Percentiles rank a stretch among this genome's conserved stretches.
Evolutionary conservation across 305 asterid genomes (phyloP).

Genomic region (Ajuga reptans): DNA sequence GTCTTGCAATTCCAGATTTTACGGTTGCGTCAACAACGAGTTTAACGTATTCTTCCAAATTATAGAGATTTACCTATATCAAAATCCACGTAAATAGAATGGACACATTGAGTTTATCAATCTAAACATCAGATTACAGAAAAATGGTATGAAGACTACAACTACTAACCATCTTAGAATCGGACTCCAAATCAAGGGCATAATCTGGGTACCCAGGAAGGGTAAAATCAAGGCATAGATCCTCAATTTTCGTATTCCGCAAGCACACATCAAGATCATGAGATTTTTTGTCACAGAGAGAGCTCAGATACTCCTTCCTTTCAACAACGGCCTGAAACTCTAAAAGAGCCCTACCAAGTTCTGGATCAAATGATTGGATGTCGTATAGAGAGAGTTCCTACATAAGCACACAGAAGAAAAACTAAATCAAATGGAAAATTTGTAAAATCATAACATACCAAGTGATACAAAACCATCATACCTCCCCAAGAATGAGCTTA

Average conservation of each 20-base stretch:
- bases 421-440: slow-evolving; percentile 3
- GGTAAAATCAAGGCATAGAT: slow-evolving; percentile 80
- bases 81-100: slow-evolving; percentile 21
- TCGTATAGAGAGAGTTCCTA: slow-evolving; percentile 77
- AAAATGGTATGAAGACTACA: slow-evolving; percentile 16
- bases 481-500: slow-evolving; percentile 79
- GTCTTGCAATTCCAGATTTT: slow-evolving; percentile 75
- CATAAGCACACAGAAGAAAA: slow-evolving; percentile 16
- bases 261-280: slow-evolving; percentile 37
- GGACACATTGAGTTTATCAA: slow-evolving; percentile 8
- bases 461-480: slow-evolving; percentile 19
- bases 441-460: slow-evolving; percentile 5
- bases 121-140: slow-evolving; percentile 12
- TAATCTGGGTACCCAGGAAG: slow-evolving; percentile 95
- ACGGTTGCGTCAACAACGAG: slow-evolving; percentile 60
- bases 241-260: slow-evolving; percentile 62
- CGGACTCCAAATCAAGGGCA: slow-evolving; percentile 34
- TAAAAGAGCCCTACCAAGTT: slow-evolving; percentile 60
- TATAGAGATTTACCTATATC: slow-evolving; percentile 54
- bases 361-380: slow-evolving; percentile 80
- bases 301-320: slow-evolving; percentile 49
- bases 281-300: slow-evolving; percentile 29
- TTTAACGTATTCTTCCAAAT: slow-evolving; percentile 66
- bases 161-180: slow-evolving; percentile 57
- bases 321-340: slow-evolving; percentile 76